A percentile compares a stretch with the other conserved stretches of the same genome.
Conservation (phyloP, 352 stramenopile species). For the Phytophthora pisi region DNA sequence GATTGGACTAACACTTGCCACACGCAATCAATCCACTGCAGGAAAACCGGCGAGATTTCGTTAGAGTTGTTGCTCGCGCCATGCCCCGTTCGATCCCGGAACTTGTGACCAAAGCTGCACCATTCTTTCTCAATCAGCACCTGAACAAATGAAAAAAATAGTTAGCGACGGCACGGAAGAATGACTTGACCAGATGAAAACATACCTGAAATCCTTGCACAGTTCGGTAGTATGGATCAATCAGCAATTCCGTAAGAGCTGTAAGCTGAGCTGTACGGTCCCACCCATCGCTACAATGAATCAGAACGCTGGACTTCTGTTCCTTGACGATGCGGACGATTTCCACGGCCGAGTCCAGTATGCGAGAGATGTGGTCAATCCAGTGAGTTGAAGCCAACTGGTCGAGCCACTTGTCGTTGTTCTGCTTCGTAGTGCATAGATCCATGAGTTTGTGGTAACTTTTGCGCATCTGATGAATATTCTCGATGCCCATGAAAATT, state of each 20-base stretch:
- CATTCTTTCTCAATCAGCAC: constrained; percentile 91
- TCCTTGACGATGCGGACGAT: constrained; percentile 83
- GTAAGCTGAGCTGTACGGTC: constrained; percentile 93
- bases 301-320: constrained; percentile 92
- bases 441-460: constrained; percentile 82
- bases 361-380: constrained; percentile 80
- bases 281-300: constrained; percentile 99
- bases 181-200: not conserved
- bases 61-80: constrained; percentile 53
- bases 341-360: constrained; percentile 83
- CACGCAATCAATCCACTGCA: constrained; percentile 91
- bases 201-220: constrained; percentile 57
- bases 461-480: constrained; percentile 93
- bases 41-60: constrained; percentile 98
- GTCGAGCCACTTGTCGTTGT: constrained; percentile 83
- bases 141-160: constrained; percentile 35
- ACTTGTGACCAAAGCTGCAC: constrained; percentile 91
- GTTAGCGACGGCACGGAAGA: not conserved
- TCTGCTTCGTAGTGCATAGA: constrained; percentile 67
- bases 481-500: constrained; percentile 92
- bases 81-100: constrained; percentile 76
- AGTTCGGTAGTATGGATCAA: constrained; percentile 92
- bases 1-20: constrained; percentile 83
- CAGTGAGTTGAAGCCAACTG: constrained; percentile 74
- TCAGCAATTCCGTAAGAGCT: constrained; percentile 81